Evolutionary conservation across 129 eudicot genomes (phyloP), one percentile per base, ranked within the genome.

Genomic region (Ambrosia trifida): DNA sequence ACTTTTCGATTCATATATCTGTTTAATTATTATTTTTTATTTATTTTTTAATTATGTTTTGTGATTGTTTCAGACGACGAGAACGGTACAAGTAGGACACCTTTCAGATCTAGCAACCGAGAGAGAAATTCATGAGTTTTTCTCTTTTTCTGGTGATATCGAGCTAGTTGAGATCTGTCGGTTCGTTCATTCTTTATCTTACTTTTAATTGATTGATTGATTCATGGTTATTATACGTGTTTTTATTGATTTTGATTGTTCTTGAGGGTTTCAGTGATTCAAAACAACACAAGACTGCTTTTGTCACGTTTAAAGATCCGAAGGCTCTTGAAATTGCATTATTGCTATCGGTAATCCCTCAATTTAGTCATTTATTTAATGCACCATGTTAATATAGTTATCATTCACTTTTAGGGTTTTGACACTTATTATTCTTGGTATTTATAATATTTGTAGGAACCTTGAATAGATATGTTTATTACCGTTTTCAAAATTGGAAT

Each of bases 41-140:
- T 31, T 41, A 47, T 40, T 47, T 60, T 51, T 38, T 12, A 47
- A 18, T 71, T 54, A 45, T 19, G 24, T 43, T 35, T n/a, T 77
- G 9, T 72, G 71, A 24, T 24, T 24, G 28, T 24, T 24, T 24
- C 28, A 24, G 64, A 76, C 85, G 98, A 80, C 78, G 18, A 80
- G 92, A 83, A 94, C 97, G 2, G 94, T 94, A 33, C 76, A 88
- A 66, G 97, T 94, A 18, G 76, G 85, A 54, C 85, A 83, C 72
- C 78, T 95, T 28, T 95, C 99, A 88, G 97, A 90, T 95, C 97
- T 88, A 83, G 99, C 99, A 16, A 88, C 87, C n/a, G 94, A 84
- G 77, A 86, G 99, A 72, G 99, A 95, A 75, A 84, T 95, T 71
- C 89, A 84, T 58, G 99, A 95, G 89, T 95, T 95, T 78, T 95